phyloP scores from a whole-genome alignment of 2,329 filamentous ascomycete genomes.

The Lachnellula subtilissima region DNA sequence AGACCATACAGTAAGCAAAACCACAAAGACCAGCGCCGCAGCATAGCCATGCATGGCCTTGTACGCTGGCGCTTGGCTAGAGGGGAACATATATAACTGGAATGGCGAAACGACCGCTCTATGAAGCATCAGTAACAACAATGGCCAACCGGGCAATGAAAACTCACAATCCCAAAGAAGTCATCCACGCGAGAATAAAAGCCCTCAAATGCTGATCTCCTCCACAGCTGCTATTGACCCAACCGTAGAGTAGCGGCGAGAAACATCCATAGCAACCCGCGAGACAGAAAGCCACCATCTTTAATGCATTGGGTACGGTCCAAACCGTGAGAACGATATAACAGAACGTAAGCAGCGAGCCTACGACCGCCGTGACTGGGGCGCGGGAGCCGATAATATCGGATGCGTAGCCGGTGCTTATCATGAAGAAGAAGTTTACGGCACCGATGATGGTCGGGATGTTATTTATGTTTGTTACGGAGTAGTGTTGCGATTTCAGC shows the following conservation, averaged over 20 bases:
- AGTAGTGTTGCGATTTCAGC: slow-evolving; percentile 46
- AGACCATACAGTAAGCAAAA: not conserved
- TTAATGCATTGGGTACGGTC: slow-evolving; percentile 32
- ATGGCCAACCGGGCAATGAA: no score
- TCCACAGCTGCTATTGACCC: slow-evolving; percentile 34
- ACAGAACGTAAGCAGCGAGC: slow-evolving; percentile 28
- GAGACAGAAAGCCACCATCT: slow-evolving; percentile 33
- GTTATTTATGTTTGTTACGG: slow-evolving; percentile 44
- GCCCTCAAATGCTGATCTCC: slow-evolving; percentile 34
- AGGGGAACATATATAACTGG: slow-evolving; percentile 33
- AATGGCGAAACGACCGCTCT: slow-evolving; percentile 30
- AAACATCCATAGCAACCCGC: slow-evolving; percentile 34
- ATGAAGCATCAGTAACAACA: slow-evolving; percentile 12
- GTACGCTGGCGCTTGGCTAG: slow-evolving; percentile 31
- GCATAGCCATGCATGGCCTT: slow-evolving; percentile 2
- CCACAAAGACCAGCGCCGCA: not conserved
- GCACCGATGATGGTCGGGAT: slow-evolving; percentile 40
- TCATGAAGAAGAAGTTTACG: slow-evolving; percentile 26
- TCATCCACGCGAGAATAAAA: slow-evolving; percentile 34
- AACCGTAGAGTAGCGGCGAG: slow-evolving; percentile 33
- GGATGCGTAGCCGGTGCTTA: slow-evolving; percentile 4
- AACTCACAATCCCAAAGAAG: no score
- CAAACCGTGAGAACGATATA: slow-evolving; percentile 31
- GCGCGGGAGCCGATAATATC: slow-evolving; percentile 12
- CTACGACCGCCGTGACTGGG: not conserved